Base-by-base conservation (phyloP, 2,329 filamentous ascomycete species). In the Alternaria alternata region DNA sequence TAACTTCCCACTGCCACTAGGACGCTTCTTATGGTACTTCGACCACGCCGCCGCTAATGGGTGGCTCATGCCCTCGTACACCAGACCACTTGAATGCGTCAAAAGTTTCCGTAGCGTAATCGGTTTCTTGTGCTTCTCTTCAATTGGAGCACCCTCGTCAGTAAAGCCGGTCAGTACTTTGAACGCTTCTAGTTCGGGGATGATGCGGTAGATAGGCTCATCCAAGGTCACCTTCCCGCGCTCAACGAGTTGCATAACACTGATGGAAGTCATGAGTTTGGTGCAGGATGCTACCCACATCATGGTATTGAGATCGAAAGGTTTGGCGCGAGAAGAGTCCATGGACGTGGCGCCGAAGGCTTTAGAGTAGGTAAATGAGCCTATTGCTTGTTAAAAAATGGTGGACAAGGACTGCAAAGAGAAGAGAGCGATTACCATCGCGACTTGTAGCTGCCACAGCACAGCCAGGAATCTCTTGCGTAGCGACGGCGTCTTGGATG, bases 41-140 rank as follows among this genome's bases (percentile, higher is more conserved):
- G 62, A 9, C 82, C 82, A 86, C 16, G 74, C 76, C 0, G 64
- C 55, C 1, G 83, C 68, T 6, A 78, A 74, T 0, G 81, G 77
- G 51, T 84, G 78, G 32, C 32, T 14, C 16, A 73, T 68, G 12
- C 76, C 38, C 43, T 84, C 82, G 66, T 85, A 83, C 1, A 75
- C 77, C 0, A 85, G 59, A 2, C 85, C 85, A 6, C 79, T 73
- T 0, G 83, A 82, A 68, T 87, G 85, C 0, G 81, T 83, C 3
- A 87, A 77, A 0, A 87, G 77, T 22, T 77, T 76, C 3, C 72
- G 61, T 3, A 77, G 56, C 0, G 75, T 77, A 26, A 78, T 75
- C 2, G 72, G 68, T 2, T 59, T 62, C 1, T 43, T 68, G 43
- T 72, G 70, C 44, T 65, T 62, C 26, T 60, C 53, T 44, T 70